phyloP scores from a whole-genome alignment of 176 grass and related monocot species.

The sorghum (Sorghum bicolor) region Sorghum_bicolor_NCBIv3 NC_012875.2:58136501-58137000 shows the following conservation, averaged over 20 bases:
- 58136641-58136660: slow-evolving; percentile 2
- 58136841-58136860: not conserved
- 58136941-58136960: too few relatives aligned
- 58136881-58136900: too few relatives aligned
- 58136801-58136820: not conserved
- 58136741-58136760: not conserved
- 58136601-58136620: too few relatives aligned
- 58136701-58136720: not conserved
- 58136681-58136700: slow-evolving; percentile 21
- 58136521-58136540: not conserved
- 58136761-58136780: not conserved
- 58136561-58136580: not conserved
- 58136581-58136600: slow-evolving; percentile 18
- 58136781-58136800: not conserved
- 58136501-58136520: not conserved
- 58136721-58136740: not conserved
- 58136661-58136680: not conserved
- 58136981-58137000: too few relatives aligned
- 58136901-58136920: too few relatives aligned
- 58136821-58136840: not conserved
- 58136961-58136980: too few relatives aligned
- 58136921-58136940: too few relatives aligned
- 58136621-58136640: not conserved
- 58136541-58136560: not conserved
- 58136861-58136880: not conserved